phyloP scores from a whole-genome alignment of 2,329 filamentous ascomycete species.

The Fusarium sp. region DNA sequence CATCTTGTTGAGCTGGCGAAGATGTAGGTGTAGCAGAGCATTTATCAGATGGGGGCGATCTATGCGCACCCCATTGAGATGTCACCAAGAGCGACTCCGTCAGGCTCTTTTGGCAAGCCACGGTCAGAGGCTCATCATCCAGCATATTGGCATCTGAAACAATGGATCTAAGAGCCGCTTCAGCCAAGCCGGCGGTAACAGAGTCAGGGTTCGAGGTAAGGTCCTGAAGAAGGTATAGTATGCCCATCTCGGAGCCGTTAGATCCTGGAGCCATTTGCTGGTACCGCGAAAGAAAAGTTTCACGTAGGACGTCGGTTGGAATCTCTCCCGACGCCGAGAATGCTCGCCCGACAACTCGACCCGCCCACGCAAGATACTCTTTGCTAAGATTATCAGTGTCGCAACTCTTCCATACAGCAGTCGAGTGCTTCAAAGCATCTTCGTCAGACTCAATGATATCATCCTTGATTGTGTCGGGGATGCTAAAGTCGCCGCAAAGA shows the following conservation, averaged over 20 bases:
- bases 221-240: constrained; percentile 71
- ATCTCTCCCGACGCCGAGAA: constrained; percentile 81
- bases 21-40: constrained; percentile 4
- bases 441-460: constrained; percentile 78
- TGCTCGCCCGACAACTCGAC: constrained; percentile 82
- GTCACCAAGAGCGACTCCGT: constrained; percentile 63
- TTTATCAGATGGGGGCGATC: constrained; percentile 65
- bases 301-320: constrained; percentile 67
- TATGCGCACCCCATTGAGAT: constrained; percentile 68
- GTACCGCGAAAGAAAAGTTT: constrained; percentile 67
- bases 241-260: constrained; percentile 70
- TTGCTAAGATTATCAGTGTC: constrained; percentile 70
- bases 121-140: constrained; percentile 60
- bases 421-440: constrained; percentile 69
- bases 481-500: constrained; percentile 79
- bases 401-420: constrained; percentile 82
- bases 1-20: constrained; percentile 32
- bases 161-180: constrained; percentile 67
- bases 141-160: constrained; percentile 64
- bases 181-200: constrained; percentile 67
- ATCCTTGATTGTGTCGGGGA: constrained; percentile 56
- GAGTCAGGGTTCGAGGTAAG: constrained; percentile 69
- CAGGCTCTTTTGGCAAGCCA: constrained; percentile 64
- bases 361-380: constrained; percentile 86
- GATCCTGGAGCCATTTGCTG: constrained; percentile 58